Conservation (phyloP, 441 rosid species). For the Mallotus japonicus region DNA sequence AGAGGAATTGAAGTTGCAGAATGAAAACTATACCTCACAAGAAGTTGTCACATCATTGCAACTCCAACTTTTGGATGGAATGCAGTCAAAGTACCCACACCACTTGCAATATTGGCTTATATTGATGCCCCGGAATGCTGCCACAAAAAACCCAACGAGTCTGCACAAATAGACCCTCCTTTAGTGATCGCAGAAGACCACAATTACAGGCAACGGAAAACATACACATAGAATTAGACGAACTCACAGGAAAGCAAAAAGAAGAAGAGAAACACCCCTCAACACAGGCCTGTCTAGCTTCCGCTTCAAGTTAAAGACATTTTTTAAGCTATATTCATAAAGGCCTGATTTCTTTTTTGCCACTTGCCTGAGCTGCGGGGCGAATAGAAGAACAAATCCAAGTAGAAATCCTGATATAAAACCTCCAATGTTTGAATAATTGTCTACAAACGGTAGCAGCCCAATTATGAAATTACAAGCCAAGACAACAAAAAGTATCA, state of each 20-base stretch:
- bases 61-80: slow-evolving; percentile 68
- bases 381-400: slow-evolving; percentile 60
- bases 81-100: slow-evolving; percentile 67
- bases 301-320: slow-evolving; percentile 47
- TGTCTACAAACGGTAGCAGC: slow-evolving; percentile 67
- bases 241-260: slow-evolving; percentile 62
- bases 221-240: not conserved
- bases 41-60: slow-evolving; percentile 62
- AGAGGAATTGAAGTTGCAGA: not conserved
- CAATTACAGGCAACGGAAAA: slow-evolving; percentile 14
- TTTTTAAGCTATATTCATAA: slow-evolving; percentile 43
- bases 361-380: slow-evolving; percentile 51
- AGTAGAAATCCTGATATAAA: slow-evolving; percentile 71
- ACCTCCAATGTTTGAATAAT: slow-evolving; percentile 78
- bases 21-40: slow-evolving; percentile 51
- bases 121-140: slow-evolving; percentile 45
- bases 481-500: slow-evolving; percentile 43
- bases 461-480: slow-evolving; percentile 58
- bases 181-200: slow-evolving; percentile 8
- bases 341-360: slow-evolving; percentile 47
- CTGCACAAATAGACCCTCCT: slow-evolving; percentile 35
- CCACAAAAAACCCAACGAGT: slow-evolving; percentile 48
- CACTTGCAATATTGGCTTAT: slow-evolving; percentile 58
- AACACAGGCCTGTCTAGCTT: slow-evolving; percentile 65
- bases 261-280: slow-evolving; percentile 51